phyloP scores from a whole-genome alignment of 1,284 basidiomycete genomes.

The Ganoderma meredithae region DNA sequence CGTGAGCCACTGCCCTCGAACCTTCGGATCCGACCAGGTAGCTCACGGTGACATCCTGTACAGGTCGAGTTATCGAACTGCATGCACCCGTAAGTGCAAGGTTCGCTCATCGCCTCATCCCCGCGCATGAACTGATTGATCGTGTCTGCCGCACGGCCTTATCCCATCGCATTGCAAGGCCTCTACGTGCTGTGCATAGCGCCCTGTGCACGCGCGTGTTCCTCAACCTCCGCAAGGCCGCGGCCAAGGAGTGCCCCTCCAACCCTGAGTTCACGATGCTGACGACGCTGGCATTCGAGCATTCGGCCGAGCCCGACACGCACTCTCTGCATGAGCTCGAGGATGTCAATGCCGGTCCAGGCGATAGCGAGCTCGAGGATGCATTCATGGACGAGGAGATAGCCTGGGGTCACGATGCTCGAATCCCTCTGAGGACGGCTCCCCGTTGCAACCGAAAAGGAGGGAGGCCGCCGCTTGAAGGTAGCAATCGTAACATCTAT shows the following conservation, averaged over 20 bases:
- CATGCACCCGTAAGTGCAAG: too few relatives aligned
- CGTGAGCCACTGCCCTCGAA: background rate
- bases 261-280: background rate
- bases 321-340: background rate
- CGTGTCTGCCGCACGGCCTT: too few relatives aligned
- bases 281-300: conserved; percentile 3
- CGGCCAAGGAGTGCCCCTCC: background rate
- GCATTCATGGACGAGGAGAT: background rate
- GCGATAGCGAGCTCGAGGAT: background rate
- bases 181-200: background rate
- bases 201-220: conserved; percentile 1
- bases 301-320: background rate
- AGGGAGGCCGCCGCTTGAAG: background rate
- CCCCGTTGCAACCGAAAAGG: background rate
- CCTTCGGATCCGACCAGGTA: too few relatives aligned
- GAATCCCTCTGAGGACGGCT: background rate
- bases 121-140: too few relatives aligned
- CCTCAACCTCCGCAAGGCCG: conserved; percentile 9
- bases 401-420: background rate
- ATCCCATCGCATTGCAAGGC: background rate
- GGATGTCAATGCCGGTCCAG: background rate
- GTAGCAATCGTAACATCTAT: background rate
- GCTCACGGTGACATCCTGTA: too few relatives aligned
- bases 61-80: too few relatives aligned
- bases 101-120: too few relatives aligned